Evolutionary conservation across 2,329 filamentous ascomycete genomes (phyloP).

Genomic region (Venturia aucupariae): DNA sequence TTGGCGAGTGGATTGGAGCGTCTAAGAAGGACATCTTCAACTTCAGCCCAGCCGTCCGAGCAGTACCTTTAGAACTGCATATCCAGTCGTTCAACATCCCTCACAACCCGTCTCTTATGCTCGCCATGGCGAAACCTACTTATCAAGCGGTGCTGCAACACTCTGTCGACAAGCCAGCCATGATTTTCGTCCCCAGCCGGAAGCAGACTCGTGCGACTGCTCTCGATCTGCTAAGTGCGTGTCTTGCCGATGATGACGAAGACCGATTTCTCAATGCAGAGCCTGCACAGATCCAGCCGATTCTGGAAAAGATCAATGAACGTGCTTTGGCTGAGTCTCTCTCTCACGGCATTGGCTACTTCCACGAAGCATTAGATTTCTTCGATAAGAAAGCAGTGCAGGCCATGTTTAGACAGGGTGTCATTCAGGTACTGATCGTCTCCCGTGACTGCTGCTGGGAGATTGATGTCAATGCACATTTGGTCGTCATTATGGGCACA

Average conservation of each 20-base stretch:
- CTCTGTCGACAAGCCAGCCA: constrained; percentile 78
- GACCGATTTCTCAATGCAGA: constrained; percentile 87
- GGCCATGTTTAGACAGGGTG: constrained; percentile 80
- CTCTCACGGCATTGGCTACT: constrained; percentile 91
- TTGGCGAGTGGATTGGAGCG: constrained; percentile 96
- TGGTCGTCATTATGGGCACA: constrained; percentile 95
- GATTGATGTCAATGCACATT: constrained; percentile 73
- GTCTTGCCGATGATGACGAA: constrained; percentile 80
- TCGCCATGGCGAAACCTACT: constrained; percentile 93
- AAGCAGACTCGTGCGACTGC: constrained; percentile 88
- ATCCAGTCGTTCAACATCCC: constrained; percentile 93
- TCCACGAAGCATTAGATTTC: constrained; percentile 81
- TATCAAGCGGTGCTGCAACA: constrained; percentile 83
- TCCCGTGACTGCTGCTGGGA: constrained; percentile 95
- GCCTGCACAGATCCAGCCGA: constrained; percentile 67
- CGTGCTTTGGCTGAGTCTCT: constrained; percentile 79
- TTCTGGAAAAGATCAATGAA: constrained; percentile 78
- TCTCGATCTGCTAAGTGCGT: constrained; percentile 78
- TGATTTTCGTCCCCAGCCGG: constrained; percentile 85
- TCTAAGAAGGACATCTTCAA: constrained; percentile 99
- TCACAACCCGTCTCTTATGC: constrained; percentile 95
- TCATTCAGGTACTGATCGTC: constrained; percentile 75
- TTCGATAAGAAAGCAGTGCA: constrained; percentile 92
- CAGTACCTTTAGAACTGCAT: constrained; percentile 83
- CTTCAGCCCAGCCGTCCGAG: constrained; percentile 86